phyloP scores from a whole-genome alignment of 805 yeast genomes.

The Saccharomycopsis microspora region DNA sequence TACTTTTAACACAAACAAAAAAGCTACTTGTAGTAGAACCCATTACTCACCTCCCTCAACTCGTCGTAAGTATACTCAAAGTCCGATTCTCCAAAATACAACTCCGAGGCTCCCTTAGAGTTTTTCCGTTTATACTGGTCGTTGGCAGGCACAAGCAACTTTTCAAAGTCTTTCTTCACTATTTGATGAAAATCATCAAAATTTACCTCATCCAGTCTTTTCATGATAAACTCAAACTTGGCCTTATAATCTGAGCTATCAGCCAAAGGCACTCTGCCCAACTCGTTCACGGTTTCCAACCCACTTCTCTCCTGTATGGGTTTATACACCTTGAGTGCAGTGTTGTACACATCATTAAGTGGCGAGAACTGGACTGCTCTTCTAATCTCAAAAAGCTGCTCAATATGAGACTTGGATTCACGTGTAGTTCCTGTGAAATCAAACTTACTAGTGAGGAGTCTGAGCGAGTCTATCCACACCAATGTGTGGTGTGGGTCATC shows the following conservation, averaged over 20 bases:
- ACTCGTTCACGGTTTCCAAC: not conserved
- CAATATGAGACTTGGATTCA: constrained; percentile 7
- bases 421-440: constrained; percentile 1
- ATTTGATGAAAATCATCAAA: not conserved
- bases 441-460: constrained; percentile 3
- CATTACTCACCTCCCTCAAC: constrained; percentile 4
- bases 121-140: not conserved
- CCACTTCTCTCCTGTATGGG: not conserved
- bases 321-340: not conserved
- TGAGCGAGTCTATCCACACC: constrained; percentile 9
- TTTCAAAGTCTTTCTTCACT: not conserved
- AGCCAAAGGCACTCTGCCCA: not conserved
- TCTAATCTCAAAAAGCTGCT: constrained; percentile 12
- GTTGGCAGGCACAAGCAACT: not conserved
- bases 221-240: not conserved
- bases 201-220: not conserved
- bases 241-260: constrained; percentile 1
- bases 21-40: constrained; percentile 1
- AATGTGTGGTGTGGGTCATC: constrained; percentile 4
- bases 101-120: not conserved
- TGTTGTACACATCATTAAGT: constrained; percentile 1
- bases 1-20: not conserved
- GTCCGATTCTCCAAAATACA: not conserved
- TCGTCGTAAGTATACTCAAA: constrained; percentile 8
- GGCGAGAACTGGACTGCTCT: constrained; percentile 8